phyloP scores from a whole-genome alignment of 345 rosid species.

The Melastoma malabathricum region DNA sequence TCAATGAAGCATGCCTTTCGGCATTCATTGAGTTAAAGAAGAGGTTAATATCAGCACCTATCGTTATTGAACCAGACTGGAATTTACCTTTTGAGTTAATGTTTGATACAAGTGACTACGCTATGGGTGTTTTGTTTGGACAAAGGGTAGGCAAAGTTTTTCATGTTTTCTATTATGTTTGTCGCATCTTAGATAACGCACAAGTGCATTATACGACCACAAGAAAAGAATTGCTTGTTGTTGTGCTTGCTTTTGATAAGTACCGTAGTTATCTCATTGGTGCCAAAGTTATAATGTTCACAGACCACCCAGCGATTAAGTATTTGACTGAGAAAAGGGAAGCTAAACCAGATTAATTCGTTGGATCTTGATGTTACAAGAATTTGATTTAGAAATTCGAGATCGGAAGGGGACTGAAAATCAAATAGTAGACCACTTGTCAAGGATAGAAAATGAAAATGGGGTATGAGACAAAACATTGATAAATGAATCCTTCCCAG shows the following conservation, averaged over 20 bases:
- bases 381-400: slow-evolving; percentile 2
- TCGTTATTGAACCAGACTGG: not conserved
- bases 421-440: not conserved
- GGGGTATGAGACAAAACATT: not conserved
- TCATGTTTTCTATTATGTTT: no score
- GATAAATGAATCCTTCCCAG: not conserved
- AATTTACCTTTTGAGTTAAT: slow-evolving; percentile 3
- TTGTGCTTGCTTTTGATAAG: not conserved
- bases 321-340: not conserved
- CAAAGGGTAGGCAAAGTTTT: no score
- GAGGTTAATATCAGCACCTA: no score
- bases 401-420: not conserved
- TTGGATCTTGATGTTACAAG: not conserved
- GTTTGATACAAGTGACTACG: not conserved
- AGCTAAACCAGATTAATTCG: not conserved
- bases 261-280: not conserved
- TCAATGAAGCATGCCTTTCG: no score
- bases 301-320: not conserved
- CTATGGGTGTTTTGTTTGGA: no score
- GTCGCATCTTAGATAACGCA: no score
- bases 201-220: not conserved
- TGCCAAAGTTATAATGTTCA: not conserved
- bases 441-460: not conserved
- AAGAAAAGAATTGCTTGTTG: not conserved
- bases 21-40: no score